Evolutionary conservation across 441 rosid genomes (phyloP).

Genomic region (Cnidoscolus chayamansa): DNA sequence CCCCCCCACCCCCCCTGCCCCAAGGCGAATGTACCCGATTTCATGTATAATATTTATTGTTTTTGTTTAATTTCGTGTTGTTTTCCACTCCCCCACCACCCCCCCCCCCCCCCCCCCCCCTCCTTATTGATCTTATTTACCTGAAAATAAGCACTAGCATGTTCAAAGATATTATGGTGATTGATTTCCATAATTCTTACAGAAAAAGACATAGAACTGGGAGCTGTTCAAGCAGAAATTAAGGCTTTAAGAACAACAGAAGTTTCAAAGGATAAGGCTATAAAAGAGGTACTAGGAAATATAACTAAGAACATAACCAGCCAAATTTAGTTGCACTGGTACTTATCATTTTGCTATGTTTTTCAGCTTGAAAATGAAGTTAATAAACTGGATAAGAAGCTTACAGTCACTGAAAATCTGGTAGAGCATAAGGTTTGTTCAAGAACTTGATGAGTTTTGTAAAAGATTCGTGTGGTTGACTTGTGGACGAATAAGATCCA

Average conservation of each 20-base stretch:
- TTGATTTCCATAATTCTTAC: constrained; percentile 19
- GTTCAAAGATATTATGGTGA: not conserved
- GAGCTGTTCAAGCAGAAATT: constrained; percentile 53
- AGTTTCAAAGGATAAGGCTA: constrained; percentile 58
- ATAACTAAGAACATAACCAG: not conserved
- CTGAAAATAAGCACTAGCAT: not conserved
- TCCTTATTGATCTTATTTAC: too few species aligned
- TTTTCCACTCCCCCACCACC: too few species aligned
- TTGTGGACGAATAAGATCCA: not conserved
- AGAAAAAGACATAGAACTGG: constrained; percentile 63
- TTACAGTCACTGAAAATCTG: constrained; percentile 43
- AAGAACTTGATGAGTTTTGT: not conserved
- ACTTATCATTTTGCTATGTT: not conserved
- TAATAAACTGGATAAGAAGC: constrained; percentile 50
- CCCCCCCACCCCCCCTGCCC: too few species aligned
- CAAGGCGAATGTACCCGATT: too few species aligned
- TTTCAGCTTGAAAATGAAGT: constrained; percentile 58
- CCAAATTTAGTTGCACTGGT: too few species aligned
- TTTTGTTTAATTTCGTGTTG: too few species aligned
- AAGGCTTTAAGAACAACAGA: constrained; percentile 66
- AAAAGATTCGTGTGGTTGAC: not conserved
- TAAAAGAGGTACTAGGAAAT: constrained; percentile 53
- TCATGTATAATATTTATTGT: too few species aligned
- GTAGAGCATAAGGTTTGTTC: constrained; percentile 61
- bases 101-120: too few species aligned